Percentiles rank a stretch among this genome's conserved stretches.
Conservation (phyloP, 73 alveolate genomes). For the Stentor coeruleus region DNA sequence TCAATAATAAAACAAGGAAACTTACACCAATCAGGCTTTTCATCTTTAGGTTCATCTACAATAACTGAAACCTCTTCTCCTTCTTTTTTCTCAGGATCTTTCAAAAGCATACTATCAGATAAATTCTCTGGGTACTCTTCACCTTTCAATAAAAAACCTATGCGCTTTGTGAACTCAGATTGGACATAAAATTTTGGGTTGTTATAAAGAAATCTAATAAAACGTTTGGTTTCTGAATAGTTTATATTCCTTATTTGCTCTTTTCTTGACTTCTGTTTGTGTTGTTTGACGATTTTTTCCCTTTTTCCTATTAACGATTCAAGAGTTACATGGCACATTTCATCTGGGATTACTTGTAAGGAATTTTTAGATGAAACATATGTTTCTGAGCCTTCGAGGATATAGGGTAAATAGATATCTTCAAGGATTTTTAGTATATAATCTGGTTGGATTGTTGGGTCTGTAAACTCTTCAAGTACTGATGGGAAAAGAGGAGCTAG, state of each 20-base stretch:
- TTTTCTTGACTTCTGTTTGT: constrained; percentile 17
- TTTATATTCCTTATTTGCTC: constrained; percentile 39
- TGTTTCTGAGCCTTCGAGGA: constrained; percentile 50
- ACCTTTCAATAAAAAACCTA: constrained; percentile 25
- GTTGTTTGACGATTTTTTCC: background rate
- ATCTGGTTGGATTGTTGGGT: constrained; percentile 57
- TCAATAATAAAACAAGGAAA: constrained; percentile 30
- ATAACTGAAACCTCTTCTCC: constrained; percentile 39
- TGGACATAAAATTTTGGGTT: background rate
- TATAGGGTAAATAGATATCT: constrained; percentile 63
- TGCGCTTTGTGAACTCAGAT: constrained; percentile 23
- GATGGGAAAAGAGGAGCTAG: constrained; percentile 40
- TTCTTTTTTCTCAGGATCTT: constrained; percentile 30
- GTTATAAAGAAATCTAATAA: background rate
- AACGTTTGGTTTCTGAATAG: constrained; percentile 7
- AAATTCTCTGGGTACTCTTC: constrained; percentile 26
- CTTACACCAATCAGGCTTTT: constrained; percentile 38
- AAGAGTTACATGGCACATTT: background rate
- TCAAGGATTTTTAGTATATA: constrained; percentile 57
- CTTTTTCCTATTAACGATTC: constrained; percentile 27
- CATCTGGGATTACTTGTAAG: too few relatives aligned
- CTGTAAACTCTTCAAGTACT: constrained; percentile 44
- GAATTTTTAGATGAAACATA: constrained; percentile 43
- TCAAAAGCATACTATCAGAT: constrained; percentile 21
- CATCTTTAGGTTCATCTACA: constrained; percentile 20